Evolutionary conservation across 2,329 filamentous ascomycete genomes (phyloP), one percentile per base, ranked within the genome.

Genomic region (Cercospora zeae-maydis): DNA sequence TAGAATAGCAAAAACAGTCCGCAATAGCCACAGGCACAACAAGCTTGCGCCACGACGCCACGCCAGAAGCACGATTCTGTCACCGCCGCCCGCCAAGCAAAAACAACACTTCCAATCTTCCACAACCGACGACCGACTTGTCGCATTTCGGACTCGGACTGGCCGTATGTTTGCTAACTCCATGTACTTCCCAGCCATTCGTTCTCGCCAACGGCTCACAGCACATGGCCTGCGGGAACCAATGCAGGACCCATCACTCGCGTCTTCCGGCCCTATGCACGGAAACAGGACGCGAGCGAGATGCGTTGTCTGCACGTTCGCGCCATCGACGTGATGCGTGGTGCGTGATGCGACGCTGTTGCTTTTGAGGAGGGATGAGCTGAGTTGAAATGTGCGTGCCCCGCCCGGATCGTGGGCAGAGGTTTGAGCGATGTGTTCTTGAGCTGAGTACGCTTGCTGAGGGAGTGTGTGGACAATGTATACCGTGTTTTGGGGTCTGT

Each of bases 161-260:
- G 47, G 47, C 27, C 24, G 47, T n/a, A 33, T 16, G n/a, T 33
- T 52, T 52, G 24, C 47, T 52, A 7, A 52, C 31, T 52, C 24
- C 16, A 2, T 52, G 47, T 24, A 30, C 2, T 24, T 31, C 30
- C 47, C 47, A 52, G 47, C 47, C 47, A 52, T 33, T 14, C n/a
- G 4, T 16, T 16, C 47, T 52, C 47, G 47, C 47, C 47, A 30
- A 33, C n/a, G 30, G 47, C 13, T 31, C 47, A 33, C 21, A 33
- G 13, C 47, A 52, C 47, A 52, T 52, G 47, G 47, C n/a, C 47
- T 52, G 47, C 47, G 31, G 47, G 47, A 52, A 52, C 30, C 47
- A 52, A 52, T 52, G 47, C 47, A 30, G 47, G 47, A 33, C 30
- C 47, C 30, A 33, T 52, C 47, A 52, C 47, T 27, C 47, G 24